Conservation (phyloP, 768 basidiomycete species). For the Russula griseocarnosa region DNA sequence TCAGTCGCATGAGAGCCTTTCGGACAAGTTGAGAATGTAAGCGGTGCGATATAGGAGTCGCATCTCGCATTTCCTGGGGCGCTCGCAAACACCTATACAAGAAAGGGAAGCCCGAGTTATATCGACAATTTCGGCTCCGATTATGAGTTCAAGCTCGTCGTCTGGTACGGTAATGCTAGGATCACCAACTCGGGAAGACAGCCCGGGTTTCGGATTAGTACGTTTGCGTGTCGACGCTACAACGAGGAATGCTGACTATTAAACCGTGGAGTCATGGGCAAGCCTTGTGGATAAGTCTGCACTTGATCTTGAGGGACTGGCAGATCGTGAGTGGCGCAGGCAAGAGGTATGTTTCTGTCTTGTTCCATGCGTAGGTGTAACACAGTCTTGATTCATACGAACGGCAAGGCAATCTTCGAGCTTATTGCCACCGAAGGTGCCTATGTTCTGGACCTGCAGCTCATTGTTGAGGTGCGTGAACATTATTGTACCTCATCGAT, state of each 20-base stretch:
- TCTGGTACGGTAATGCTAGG: constrained; percentile 1
- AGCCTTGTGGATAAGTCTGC: constrained; percentile 85
- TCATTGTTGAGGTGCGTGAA: constrained; percentile 74
- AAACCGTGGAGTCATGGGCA: constrained; percentile 72
- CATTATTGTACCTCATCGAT: not conserved
- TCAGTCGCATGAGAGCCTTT: constrained; percentile 30
- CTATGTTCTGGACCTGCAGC: constrained; percentile 88
- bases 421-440: constrained; percentile 85
- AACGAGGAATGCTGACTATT: constrained; percentile 1
- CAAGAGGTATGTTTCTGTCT: constrained; percentile 61
- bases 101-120: constrained; percentile 44
- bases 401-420: constrained; percentile 82
- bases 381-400: not conserved
- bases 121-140: constrained; percentile 67
- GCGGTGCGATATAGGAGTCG: constrained; percentile 8
- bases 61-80: constrained; percentile 55
- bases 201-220: constrained; percentile 68
- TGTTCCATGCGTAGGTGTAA: too few relatives aligned
- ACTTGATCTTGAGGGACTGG: constrained; percentile 76
- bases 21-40: constrained; percentile 30
- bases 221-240: constrained; percentile 30
- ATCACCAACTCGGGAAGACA: constrained; percentile 43
- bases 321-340: constrained; percentile 70
- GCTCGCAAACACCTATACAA: constrained; percentile 51
- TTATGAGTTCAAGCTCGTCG: constrained; percentile 50